Percentiles rank a stretch among this genome's conserved stretches.
Evolutionary conservation across 495 filamentous ascomycete species (phyloP).

Genomic region (Parmelia sp.): DNA sequence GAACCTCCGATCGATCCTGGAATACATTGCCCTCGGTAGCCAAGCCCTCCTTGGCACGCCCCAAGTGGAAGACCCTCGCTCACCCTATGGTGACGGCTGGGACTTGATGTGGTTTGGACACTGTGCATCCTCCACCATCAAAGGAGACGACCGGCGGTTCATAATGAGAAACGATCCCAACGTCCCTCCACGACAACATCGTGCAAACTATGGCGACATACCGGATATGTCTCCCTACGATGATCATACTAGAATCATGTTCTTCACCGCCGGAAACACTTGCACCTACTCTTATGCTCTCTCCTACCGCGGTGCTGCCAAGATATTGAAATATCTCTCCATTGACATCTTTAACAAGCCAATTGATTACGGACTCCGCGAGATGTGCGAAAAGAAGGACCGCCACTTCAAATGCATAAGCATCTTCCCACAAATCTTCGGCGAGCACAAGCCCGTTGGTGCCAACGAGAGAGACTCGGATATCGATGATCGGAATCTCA

Average conservation of each 20-base stretch:
- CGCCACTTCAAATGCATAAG: slow-evolving; percentile 37
- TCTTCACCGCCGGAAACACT: slow-evolving; percentile 42
- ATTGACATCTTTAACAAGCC: slow-evolving; percentile 38
- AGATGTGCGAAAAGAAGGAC: slow-evolving; percentile 38
- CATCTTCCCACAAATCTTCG: slow-evolving; percentile 42
- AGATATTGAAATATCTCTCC: slow-evolving; percentile 44
- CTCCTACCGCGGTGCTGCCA: slow-evolving; percentile 44
- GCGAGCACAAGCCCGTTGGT: slow-evolving; percentile 40
- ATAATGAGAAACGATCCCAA: slow-evolving; percentile 28
- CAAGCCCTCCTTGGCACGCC: slow-evolving; percentile 34
- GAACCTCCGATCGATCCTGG: slow-evolving; percentile 42
- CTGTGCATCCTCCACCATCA: slow-evolving; percentile 37
- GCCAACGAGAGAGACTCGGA: slow-evolving; percentile 38
- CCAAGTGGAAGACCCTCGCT: slow-evolving; percentile 26
- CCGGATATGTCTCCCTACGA: slow-evolving; percentile 28
- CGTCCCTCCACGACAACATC: slow-evolving; percentile 23
- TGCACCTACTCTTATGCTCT: slow-evolving; percentile 52
- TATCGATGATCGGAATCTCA: slow-evolving; percentile 31
- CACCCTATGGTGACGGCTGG: slow-evolving; percentile 54
- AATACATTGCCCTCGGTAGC: slow-evolving; percentile 39
- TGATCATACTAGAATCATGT: slow-evolving; percentile 41
- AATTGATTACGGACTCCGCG: slow-evolving; percentile 45
- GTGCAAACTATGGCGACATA: slow-evolving; percentile 14
- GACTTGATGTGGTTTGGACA: slow-evolving; percentile 51
- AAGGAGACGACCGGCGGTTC: slow-evolving; percentile 22